phyloP scores from a whole-genome alignment of 257 asterid genomes.

The Paulownia fortunei region DNA sequence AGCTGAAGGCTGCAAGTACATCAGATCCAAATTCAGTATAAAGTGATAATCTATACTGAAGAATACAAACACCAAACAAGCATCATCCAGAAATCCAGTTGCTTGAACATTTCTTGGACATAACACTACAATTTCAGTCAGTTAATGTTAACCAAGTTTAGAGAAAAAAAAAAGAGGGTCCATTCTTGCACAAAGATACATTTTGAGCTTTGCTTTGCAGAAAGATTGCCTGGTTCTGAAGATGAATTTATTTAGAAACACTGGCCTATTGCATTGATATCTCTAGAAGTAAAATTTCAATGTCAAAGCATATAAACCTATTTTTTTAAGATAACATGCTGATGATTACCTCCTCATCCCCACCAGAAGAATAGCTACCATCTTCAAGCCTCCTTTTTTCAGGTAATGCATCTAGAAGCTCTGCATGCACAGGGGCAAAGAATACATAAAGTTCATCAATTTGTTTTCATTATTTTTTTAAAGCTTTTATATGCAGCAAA shows the following conservation, averaged over 20 bases:
- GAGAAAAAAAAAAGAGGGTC: not conserved
- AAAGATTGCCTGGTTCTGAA: not conserved
- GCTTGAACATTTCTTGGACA: not conserved
- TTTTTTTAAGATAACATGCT: not conserved
- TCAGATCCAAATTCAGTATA: not conserved
- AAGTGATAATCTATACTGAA: not conserved
- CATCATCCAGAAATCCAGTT: not conserved
- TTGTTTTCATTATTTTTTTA: not conserved
- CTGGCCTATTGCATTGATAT: not conserved
- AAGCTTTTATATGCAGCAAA: not conserved
- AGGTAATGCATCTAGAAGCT: conserved; percentile 85
- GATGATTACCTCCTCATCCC: conserved; percentile 60
- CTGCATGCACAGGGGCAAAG: conserved; percentile 43
- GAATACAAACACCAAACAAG: not conserved
- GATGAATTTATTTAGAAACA: not conserved
- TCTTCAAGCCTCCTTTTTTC: conserved; percentile 78
- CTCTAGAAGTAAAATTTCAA: not conserved
- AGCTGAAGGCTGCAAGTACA: conserved; percentile 68
- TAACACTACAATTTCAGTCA: not conserved
- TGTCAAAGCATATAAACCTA: not conserved
- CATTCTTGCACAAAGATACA: not conserved
- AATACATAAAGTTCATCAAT: not conserved
- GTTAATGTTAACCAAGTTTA: not conserved
- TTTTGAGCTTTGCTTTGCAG: not conserved
- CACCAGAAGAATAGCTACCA: conserved; percentile 78